Percentiles rank a stretch among this genome's conserved stretches.
phyloP scores from a whole-genome alignment of 129 eudicot genomes.

The Helianthus tuberosus region DNA sequence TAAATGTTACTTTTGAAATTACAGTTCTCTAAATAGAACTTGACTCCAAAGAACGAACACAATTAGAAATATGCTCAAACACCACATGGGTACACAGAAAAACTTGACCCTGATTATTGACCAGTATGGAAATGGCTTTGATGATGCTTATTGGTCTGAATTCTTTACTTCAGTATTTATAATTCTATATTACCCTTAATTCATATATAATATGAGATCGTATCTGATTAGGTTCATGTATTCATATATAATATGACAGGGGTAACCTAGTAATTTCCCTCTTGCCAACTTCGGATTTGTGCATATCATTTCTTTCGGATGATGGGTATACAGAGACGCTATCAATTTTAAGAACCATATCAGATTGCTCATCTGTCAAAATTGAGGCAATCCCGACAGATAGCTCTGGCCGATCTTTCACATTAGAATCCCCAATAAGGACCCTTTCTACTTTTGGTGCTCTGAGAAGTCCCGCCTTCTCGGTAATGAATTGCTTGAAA shows the following conservation, averaged over 20 bases:
- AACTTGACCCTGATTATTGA: background rate
- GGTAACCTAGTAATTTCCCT: slow-evolving; percentile 71
- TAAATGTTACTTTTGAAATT: background rate
- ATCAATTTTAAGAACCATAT: slow-evolving; percentile 48
- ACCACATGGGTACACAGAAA: background rate
- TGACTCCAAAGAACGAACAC: background rate
- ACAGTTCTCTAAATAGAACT: background rate
- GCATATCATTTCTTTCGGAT: slow-evolving; percentile 71
- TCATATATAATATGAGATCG: slow-evolving; percentile 5
- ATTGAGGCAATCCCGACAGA: slow-evolving; percentile 65
- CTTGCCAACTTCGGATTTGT: slow-evolving; percentile 76
- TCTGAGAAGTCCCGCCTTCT: slow-evolving; percentile 81
- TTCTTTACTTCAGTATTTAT: background rate
- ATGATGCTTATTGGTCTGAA: background rate
- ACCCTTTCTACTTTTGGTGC: slow-evolving; percentile 71
- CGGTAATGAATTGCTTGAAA: slow-evolving; percentile 67
- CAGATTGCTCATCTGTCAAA: slow-evolving; percentile 46
- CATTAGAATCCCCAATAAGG: slow-evolving; percentile 40
- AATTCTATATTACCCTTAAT: background rate
- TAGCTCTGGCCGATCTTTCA: slow-evolving; percentile 73
- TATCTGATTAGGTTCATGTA: background rate
- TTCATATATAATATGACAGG: slow-evolving; percentile 42
- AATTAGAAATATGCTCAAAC: background rate
- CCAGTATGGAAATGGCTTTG: slow-evolving; percentile 7
- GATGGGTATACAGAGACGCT: slow-evolving; percentile 66